Evolutionary conservation across 345 rosid genomes (phyloP).

Genomic region (Pistacia vera): DNA sequence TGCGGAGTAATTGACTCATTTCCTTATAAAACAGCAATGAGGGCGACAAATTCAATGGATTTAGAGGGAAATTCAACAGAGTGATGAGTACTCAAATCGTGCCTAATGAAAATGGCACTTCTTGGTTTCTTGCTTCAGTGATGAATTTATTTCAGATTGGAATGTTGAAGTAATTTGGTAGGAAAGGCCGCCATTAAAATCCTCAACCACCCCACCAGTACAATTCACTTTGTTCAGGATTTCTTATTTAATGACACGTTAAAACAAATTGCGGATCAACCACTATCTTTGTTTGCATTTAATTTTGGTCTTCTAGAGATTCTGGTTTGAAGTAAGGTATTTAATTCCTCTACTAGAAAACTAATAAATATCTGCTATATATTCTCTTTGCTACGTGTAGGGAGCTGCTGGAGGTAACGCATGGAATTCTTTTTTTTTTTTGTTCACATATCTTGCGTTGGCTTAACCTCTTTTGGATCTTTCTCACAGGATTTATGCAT

Average conservation of each 20-base stretch:
- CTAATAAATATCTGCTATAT: too few relatives aligned
- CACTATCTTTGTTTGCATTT: neutral
- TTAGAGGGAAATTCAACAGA: neutral
- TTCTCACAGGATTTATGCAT: neutral
- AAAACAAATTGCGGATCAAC: neutral
- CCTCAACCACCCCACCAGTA: conserved; percentile 3
- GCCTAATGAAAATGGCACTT: neutral
- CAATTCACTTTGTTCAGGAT: neutral
- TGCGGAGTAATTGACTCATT: neutral
- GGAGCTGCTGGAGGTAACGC: too few relatives aligned
- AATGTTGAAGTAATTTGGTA: neutral
- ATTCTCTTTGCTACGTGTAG: too few relatives aligned
- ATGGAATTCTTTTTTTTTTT: neutral
- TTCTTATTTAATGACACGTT: neutral
- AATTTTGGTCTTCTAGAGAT: neutral
- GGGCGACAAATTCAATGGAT: neutral
- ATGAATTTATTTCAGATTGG: neutral
- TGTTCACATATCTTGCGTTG: neutral
- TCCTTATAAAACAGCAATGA: neutral
- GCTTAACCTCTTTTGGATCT: neutral
- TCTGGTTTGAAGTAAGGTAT: neutral
- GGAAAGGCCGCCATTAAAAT: neutral
- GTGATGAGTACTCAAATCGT: neutral
- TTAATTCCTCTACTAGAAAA: too few relatives aligned
- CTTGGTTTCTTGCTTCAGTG: neutral